Percentiles rank a stretch among this genome's conserved stretches.
Evolutionary conservation across 805 yeast species (phyloP).

Genomic region (Ogataea neopini): DNA sequence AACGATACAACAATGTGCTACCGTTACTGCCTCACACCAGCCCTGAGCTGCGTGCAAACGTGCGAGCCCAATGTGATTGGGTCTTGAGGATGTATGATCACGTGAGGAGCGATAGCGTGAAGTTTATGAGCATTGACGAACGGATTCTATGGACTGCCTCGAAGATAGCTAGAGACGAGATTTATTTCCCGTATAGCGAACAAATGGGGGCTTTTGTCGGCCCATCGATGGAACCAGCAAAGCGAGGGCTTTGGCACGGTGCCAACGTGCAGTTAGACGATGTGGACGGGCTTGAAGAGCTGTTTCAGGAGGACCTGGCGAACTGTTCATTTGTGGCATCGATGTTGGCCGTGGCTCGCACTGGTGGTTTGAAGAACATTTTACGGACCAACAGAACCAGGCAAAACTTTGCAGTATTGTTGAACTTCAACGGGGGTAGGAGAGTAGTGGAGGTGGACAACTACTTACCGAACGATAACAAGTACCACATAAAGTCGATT

Average conservation of each 20-base stretch:
- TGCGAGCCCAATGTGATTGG: conserved; percentile 10
- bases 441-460: conserved; percentile 48
- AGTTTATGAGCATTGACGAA: conserved; percentile 16
- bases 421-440: conserved; percentile 53
- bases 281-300: conserved; percentile 23
- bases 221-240: neutral
- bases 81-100: conserved; percentile 17
- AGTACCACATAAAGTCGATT: conserved; percentile 38
- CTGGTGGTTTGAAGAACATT: conserved; percentile 27
- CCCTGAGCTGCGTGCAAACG: neutral
- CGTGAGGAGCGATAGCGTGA: neutral
- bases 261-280: conserved; percentile 8
- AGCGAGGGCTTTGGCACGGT: conserved; percentile 1
- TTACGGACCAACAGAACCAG: conserved; percentile 29
- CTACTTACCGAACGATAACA: conserved; percentile 39
- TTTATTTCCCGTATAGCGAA: conserved; percentile 12
- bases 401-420: conserved; percentile 35
- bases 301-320: conserved; percentile 53
- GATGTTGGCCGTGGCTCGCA: conserved; percentile 48
- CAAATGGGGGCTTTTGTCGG: conserved; percentile 16
- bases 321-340: conserved; percentile 81
- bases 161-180: neutral
- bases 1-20: conserved; percentile 6
- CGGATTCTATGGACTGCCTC: conserved; percentile 29
- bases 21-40: neutral